Evolutionary conservation across 495 filamentous ascomycete species (phyloP), one percentile per base, ranked within the genome.

Genomic region (Xylaria acuta): DNA sequence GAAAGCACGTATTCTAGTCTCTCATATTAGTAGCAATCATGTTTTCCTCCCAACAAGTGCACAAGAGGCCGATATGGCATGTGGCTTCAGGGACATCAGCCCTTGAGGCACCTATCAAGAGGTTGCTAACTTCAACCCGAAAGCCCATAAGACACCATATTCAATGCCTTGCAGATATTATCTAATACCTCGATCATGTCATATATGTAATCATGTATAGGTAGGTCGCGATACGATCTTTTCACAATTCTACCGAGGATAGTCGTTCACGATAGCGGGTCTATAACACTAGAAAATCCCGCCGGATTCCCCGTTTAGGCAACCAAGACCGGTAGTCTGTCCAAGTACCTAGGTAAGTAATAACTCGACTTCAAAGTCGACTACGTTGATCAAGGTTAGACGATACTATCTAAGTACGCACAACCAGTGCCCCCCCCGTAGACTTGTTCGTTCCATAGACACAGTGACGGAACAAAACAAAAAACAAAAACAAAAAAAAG

Each of bases 241-340:
- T 54, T 53, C 18, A 22, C 47, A 49, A 11, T 22, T 49, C 6
- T 22, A 4, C n/a, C 47, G n/a, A 25, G 47, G 47, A 25, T 22
- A 20, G 47, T 51, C 7, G 47, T 51, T 32, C 18, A 32, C 27
- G 27, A 16, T 58, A 18, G 54, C 54, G 54, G 54, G 54, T 18
- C 54, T 34, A 59, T 8, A 59, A 36, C 54, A 56, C 53, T 56
- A 32, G 27, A 56, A 11, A 27, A 12, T 27, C 53, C 54, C 54
- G 30, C 54, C 54, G 16, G 54, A n/a, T 59, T 59, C 54, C 54
- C 54, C 30, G 4, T 36, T 59, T 59, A 36, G 54, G 54, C 54
- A 59, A 59, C 5, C 20, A 30, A 54, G 51, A 30, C 22, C 51
- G 22, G 45, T 47, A 47, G 18, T 47, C 7, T 20, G 18, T 47